phyloP scores from a whole-genome alignment of 108 stramenopile genomes.

The Mayamaea pseudoterrestris region DNA sequence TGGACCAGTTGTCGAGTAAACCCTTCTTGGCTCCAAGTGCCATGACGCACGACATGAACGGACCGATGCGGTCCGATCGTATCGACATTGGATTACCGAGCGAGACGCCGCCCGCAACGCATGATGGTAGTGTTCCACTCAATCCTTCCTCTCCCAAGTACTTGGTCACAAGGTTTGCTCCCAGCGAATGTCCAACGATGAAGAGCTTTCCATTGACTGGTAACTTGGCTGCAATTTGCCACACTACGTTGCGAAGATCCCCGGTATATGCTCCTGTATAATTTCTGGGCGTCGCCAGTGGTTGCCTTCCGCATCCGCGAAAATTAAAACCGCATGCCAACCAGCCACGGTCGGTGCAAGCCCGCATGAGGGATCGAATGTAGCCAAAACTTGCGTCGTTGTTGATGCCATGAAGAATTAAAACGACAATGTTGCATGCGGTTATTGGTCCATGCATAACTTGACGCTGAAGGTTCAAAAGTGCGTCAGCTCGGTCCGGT shows the following conservation, averaged over 20 bases:
- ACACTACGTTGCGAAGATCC: conserved; percentile 56
- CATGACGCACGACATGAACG: conserved; percentile 48
- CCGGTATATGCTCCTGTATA: conserved; percentile 74
- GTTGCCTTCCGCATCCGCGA: conserved; percentile 52
- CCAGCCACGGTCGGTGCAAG: conserved; percentile 68
- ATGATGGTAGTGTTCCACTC: conserved; percentile 50
- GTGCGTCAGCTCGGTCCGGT: not conserved
- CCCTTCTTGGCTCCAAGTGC: conserved; percentile 59
- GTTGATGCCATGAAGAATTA: conserved; percentile 77
- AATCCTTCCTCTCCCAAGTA: conserved; percentile 82
- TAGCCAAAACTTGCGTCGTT: conserved; percentile 83
- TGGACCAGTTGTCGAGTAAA: conserved; percentile 30
- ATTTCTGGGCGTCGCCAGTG: conserved; percentile 51
- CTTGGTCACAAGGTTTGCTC: conserved; percentile 73
- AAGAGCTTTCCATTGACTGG: conserved; percentile 37
- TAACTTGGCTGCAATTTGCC: conserved; percentile 37
- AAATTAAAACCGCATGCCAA: conserved; percentile 69
- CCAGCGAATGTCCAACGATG: conserved; percentile 64
- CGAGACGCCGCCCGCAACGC: conserved; percentile 57
- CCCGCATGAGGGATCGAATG: conserved; percentile 59
- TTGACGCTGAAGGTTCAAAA: conserved; percentile 4
- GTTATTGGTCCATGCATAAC: conserved; percentile 16
- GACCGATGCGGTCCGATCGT: conserved; percentile 24
- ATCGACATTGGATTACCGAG: conserved; percentile 74
- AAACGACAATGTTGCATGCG: conserved; percentile 41